phyloP scores from a whole-genome alignment of 352 stramenopile species.

The Pelagophyceae sp. region DNA sequence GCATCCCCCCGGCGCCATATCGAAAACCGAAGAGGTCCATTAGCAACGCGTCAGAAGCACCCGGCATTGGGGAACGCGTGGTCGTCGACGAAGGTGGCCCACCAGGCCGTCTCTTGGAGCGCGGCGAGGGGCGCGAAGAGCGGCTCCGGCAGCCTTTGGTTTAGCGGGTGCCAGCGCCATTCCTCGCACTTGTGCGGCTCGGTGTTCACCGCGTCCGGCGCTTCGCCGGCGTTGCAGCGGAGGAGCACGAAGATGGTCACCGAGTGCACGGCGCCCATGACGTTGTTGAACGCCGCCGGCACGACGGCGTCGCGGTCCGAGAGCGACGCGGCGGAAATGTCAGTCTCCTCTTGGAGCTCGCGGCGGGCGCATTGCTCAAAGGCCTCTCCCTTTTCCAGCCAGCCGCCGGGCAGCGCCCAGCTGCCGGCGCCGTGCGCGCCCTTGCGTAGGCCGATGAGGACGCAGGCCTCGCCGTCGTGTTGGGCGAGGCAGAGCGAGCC shows the following conservation, averaged over 20 bases:
- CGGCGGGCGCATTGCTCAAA: slow-evolving; percentile 22
- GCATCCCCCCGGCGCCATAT: background rate
- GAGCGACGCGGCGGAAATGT: background rate
- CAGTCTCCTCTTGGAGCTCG: slow-evolving; percentile 28
- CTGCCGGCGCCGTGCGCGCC: slow-evolving; percentile 24
- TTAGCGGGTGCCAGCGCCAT: background rate
- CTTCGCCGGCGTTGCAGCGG: background rate
- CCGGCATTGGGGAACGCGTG: background rate
- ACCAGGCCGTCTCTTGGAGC: background rate
- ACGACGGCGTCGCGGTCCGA: background rate
- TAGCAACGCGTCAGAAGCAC: too few species aligned
- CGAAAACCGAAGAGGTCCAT: background rate
- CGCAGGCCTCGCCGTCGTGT: background rate
- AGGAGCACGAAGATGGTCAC: slow-evolving; percentile 5
- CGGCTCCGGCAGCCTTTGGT: background rate
- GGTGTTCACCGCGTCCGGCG: background rate
- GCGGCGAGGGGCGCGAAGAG: background rate
- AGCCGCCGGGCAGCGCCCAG: slow-evolving; percentile 30
- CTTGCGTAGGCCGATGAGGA: slow-evolving; percentile 27
- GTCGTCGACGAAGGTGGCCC: background rate
- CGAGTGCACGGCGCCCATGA: background rate
- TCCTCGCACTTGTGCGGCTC: slow-evolving; percentile 17
- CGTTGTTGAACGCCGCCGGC: slow-evolving; percentile 3
- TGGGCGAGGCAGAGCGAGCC: background rate
- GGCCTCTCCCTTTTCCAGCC: slow-evolving; percentile 27